Conservation (phyloP, 2,329 filamentous ascomycete species). For the Aspergillus pseudoterreus region DNA sequence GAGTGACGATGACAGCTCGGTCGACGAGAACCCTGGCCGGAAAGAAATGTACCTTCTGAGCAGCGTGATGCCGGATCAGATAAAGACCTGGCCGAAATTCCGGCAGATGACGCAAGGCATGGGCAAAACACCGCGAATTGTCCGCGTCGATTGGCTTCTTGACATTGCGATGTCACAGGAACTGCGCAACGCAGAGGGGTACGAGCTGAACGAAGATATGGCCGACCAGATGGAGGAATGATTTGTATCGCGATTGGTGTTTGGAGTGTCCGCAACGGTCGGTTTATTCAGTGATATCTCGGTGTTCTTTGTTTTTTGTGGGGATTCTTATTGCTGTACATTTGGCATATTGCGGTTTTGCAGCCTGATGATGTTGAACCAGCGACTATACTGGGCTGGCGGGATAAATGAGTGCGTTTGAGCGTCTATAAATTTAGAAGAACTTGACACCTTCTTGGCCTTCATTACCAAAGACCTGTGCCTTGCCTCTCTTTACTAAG, state of each 20-base stretch:
- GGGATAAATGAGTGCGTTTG: conserved; percentile 1
- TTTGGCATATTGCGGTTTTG: background rate
- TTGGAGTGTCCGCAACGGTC: background rate
- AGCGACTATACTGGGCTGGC: background rate
- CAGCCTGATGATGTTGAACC: background rate
- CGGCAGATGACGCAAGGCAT: conserved; percentile 71
- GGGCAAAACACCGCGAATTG: conserved; percentile 75
- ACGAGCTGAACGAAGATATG: conserved; percentile 42
- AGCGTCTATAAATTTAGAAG: conserved; percentile 57
- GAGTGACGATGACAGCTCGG: conserved; percentile 44
- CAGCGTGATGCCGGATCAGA: conserved; percentile 63
- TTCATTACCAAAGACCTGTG: conserved; percentile 87
- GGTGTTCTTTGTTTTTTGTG: background rate
- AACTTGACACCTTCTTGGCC: conserved; percentile 94
- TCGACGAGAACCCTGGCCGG: conserved; percentile 57
- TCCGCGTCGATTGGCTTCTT: conserved; percentile 83
- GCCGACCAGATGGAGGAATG: conserved; percentile 19
- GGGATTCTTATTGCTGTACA: conserved; percentile 1
- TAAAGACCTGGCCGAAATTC: conserved; percentile 75
- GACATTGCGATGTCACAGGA: conserved; percentile 86
- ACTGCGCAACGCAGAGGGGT: conserved; percentile 63
- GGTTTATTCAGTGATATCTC: background rate
- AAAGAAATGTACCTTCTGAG: conserved; percentile 82
- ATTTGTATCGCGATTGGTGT: background rate
- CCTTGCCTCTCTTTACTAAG: conserved; percentile 84